These are phyloP conservation scores for Tricholoma hemisulphureum DNA, from an alignment of 768 basidiomycete species.

Conservation along the genomic window DNA sequence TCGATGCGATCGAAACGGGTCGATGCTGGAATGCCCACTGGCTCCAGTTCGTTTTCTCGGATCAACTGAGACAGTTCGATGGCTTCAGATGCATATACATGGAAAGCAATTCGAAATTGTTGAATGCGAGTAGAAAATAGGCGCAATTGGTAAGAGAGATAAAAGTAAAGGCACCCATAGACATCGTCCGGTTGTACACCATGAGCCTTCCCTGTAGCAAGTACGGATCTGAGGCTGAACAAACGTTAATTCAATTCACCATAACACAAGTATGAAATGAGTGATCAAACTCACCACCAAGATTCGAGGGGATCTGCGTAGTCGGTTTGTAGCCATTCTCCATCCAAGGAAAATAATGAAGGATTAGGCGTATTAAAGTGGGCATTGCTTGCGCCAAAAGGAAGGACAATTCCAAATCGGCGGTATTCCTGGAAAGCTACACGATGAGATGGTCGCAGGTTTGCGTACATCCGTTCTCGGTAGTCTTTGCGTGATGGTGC, in stretches of 20 bases:
- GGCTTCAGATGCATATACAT: slow-evolving; percentile 29
- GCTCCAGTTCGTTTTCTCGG: slow-evolving; percentile 4
- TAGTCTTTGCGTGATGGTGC: slow-evolving; percentile 38
- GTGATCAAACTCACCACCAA: slow-evolving; percentile 36
- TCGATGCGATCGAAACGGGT: slow-evolving; percentile 43
- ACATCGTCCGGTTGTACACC: slow-evolving; percentile 37
- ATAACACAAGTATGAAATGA: background rate
- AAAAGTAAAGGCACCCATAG: slow-evolving; percentile 44
- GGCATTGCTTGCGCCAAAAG: slow-evolving; percentile 42
- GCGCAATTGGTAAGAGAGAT: slow-evolving; percentile 34
- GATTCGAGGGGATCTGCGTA: slow-evolving; percentile 32
- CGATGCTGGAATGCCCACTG: slow-evolving; percentile 16
- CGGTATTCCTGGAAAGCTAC: slow-evolving; percentile 40
- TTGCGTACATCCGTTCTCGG: slow-evolving; percentile 36
- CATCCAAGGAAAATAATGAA: slow-evolving; percentile 37
- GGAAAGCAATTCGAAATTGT: slow-evolving; percentile 27
- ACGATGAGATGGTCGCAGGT: slow-evolving; percentile 43
- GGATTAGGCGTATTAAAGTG: slow-evolving; percentile 41
- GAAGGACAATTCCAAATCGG: slow-evolving; percentile 44
- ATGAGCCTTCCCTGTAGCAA: slow-evolving; percentile 29
- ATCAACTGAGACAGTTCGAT: slow-evolving; percentile 23
- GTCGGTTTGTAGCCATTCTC: slow-evolving; percentile 34
- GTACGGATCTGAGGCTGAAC: slow-evolving; percentile 28
- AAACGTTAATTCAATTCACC: background rate
- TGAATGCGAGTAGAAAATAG: slow-evolving; percentile 32